Evolutionary conservation across 345 rosid species (phyloP).

Genomic region (Trapa incisa): DNA sequence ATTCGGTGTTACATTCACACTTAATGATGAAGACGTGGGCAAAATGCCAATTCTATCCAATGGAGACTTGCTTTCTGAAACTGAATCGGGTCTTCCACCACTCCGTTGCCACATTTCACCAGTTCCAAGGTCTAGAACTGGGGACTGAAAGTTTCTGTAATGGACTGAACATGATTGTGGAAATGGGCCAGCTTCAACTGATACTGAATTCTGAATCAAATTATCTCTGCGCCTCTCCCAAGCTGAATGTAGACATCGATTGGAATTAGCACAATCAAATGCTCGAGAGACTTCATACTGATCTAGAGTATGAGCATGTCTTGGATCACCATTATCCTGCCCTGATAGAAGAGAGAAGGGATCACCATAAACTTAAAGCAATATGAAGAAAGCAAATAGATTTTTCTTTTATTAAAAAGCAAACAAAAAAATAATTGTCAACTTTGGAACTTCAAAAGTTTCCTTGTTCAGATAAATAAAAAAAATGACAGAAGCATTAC

Average conservation of each 20-base stretch:
- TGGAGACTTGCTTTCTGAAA: constrained; percentile 24
- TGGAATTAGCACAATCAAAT: constrained; percentile 32
- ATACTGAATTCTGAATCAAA: constrained; percentile 41
- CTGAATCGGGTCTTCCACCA: constrained; percentile 29
- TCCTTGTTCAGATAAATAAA: constrained; percentile 2
- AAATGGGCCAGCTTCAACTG: constrained; percentile 36
- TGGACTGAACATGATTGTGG: constrained; percentile 34
- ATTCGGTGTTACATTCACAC: not conserved
- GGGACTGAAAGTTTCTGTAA: constrained; percentile 29
- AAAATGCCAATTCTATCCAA: constrained; percentile 24
- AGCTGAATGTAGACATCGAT: constrained; percentile 39
- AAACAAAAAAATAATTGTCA: not conserved
- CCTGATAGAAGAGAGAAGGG: not conserved
- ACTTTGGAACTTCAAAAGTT: constrained; percentile 12
- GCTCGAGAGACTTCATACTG: constrained; percentile 22
- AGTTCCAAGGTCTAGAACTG: constrained; percentile 37
- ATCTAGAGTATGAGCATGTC: constrained; percentile 6
- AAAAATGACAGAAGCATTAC: not conserved
- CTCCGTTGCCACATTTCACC: constrained; percentile 41
- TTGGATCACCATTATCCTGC: not conserved
- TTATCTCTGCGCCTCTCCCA: constrained; percentile 41
- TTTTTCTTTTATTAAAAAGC: too few relatives aligned
- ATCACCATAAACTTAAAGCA: not conserved
- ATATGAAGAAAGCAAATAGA: not conserved
- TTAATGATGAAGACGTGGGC: not conserved